These are phyloP conservation scores for Adansonia madagascariensis DNA, from an alignment of 441 rosid species.

Conservation along the genomic window DNA sequence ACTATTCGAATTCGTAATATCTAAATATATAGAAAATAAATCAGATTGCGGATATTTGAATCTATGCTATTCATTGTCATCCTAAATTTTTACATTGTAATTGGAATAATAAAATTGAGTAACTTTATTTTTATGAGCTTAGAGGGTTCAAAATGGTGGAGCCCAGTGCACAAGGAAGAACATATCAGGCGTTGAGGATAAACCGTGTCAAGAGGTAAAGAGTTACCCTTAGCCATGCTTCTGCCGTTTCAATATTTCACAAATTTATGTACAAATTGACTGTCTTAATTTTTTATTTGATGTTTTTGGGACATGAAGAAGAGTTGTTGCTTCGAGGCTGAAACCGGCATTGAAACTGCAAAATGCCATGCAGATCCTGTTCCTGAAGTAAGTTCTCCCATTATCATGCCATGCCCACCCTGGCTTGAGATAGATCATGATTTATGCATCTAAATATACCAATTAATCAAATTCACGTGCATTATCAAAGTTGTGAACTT, in stretches of 20 bases:
- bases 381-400: constrained; percentile 40
- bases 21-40: too few species aligned
- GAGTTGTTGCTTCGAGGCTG: constrained; percentile 31
- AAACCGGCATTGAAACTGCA: constrained; percentile 22
- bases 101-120: neutral
- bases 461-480: neutral
- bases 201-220: constrained; percentile 42
- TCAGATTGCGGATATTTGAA: too few species aligned
- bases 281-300: constrained; percentile 8
- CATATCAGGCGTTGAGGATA: constrained; percentile 57
- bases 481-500: too few species aligned
- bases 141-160: constrained; percentile 83
- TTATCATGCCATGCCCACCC: neutral
- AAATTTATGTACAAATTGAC: neutral
- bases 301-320: constrained; percentile 37
- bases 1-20: too few species aligned
- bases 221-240: neutral
- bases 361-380: constrained; percentile 33
- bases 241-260: neutral
- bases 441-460: neutral
- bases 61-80: too few species aligned
- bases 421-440: neutral
- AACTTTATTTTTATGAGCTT: neutral
- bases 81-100: too few species aligned
- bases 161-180: constrained; percentile 55